Conservation (phyloP, 2,329 filamentous ascomycete genomes). For the Aspergillus clavatus region DNA sequence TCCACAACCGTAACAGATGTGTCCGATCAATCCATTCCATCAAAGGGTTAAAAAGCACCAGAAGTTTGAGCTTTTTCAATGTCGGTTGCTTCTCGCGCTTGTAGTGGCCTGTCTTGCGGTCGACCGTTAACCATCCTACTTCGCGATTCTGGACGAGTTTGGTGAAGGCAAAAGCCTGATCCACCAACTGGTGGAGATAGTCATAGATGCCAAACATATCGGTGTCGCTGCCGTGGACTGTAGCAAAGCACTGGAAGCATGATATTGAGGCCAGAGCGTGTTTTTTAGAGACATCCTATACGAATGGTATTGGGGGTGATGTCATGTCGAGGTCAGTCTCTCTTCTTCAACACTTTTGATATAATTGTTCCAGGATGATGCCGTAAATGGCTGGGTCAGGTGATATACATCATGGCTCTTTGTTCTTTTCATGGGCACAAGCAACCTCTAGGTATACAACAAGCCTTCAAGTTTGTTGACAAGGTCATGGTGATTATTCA, state of each 20-base stretch:
- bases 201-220: neutral
- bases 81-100: conserved; percentile 40
- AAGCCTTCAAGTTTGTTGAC: no score
- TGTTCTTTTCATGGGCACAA: no score
- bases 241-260: no score
- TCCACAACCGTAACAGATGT: conserved; percentile 33
- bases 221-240: neutral
- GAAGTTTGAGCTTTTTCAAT: conserved; percentile 39
- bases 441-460: no score
- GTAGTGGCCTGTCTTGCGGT: conserved; percentile 31
- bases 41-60: conserved; percentile 40
- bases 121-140: conserved; percentile 28
- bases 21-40: conserved; percentile 41
- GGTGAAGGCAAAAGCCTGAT: neutral
- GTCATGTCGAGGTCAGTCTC: neutral
- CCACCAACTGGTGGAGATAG: neutral
- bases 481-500: no score
- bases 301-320: neutral
- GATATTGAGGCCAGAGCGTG: no score
- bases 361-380: no score
- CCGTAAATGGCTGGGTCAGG: neutral
- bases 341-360: no score
- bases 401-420: neutral
- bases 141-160: conserved; percentile 24
- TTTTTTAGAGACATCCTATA: no score